These are phyloP conservation scores for Pseudozyma pruni DNA, from an alignment of 1,284 basidiomycete genomes.

Conservation along the genomic window DNA sequence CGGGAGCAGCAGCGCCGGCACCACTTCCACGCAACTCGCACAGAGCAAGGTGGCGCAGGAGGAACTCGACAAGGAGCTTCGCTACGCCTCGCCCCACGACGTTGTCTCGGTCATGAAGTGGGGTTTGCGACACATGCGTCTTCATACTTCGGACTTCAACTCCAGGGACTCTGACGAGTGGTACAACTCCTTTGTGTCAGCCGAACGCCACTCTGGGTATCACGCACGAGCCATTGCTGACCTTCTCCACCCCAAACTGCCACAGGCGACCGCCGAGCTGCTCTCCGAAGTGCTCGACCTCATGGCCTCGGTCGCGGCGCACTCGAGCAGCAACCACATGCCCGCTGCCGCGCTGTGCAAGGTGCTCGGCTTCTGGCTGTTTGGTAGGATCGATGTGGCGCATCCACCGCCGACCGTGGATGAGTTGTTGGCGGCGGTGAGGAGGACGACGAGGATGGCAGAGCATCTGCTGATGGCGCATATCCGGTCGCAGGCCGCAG, in stretches of 20 bases:
- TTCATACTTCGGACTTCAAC: constrained; percentile 43
- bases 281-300: constrained; percentile 49
- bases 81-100: constrained; percentile 53
- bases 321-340: constrained; percentile 56
- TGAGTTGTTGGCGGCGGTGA: constrained; percentile 15
- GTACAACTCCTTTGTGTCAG: constrained; percentile 49
- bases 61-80: constrained; percentile 46
- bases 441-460: constrained; percentile 19
- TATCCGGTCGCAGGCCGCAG: constrained; percentile 47
- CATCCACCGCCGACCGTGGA: constrained; percentile 48
- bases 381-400: constrained; percentile 48
- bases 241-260: constrained; percentile 42
- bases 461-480: constrained; percentile 59
- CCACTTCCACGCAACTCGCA: background rate
- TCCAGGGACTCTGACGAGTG: constrained; percentile 31
- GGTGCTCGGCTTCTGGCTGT: constrained; percentile 54
- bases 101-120: constrained; percentile 54
- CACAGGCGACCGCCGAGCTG: constrained; percentile 36
- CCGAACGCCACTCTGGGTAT: constrained; percentile 39
- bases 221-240: constrained; percentile 42
- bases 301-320: constrained; percentile 51
- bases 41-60: constrained; percentile 16
- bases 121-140: constrained; percentile 50
- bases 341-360: constrained; percentile 43
- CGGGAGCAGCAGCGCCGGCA: constrained; percentile 3